phyloP scores from a whole-genome alignment of 2,329 filamentous ascomycete genomes.

The Clarireedia homoeocarpa region DNA sequence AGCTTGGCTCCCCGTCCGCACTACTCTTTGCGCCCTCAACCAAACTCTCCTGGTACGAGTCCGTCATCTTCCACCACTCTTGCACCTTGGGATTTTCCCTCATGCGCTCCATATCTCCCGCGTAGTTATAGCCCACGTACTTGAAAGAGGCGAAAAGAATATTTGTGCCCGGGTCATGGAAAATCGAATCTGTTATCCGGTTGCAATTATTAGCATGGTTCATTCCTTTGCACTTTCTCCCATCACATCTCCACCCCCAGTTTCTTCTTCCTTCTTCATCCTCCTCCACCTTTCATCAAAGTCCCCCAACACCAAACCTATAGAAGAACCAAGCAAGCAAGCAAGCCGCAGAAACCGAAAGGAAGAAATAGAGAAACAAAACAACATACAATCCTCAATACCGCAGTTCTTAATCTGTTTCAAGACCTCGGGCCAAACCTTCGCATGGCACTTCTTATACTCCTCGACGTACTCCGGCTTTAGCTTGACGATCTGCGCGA shows the following conservation, averaged over 20 bases:
- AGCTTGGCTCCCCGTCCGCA: conserved; percentile 50
- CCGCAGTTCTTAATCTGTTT: conserved; percentile 69
- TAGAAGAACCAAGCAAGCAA: not conserved
- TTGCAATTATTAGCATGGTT: not conserved
- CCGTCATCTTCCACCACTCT: conserved; percentile 78
- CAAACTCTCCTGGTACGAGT: conserved; percentile 61
- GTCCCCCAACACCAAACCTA: not conserved
- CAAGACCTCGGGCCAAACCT: conserved; percentile 71
- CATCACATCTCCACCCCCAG: too few relatives aligned
- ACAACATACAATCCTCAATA: conserved; percentile 58
- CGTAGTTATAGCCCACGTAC: conserved; percentile 67
- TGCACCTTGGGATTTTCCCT: conserved; percentile 62
- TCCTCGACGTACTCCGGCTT: conserved; percentile 57
- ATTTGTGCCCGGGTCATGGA: conserved; percentile 52
- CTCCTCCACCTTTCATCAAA: not conserved
- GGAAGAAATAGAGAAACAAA: not conserved
- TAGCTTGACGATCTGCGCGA: conserved; percentile 67
- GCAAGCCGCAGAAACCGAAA: not conserved
- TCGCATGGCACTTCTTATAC: conserved; percentile 67
- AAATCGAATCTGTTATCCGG: conserved; percentile 56
- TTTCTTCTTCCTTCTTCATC: too few relatives aligned
- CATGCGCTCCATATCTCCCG: conserved; percentile 71
- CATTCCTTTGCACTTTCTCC: too few relatives aligned
- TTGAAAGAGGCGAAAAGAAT: conserved; percentile 72
- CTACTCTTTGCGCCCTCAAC: conserved; percentile 52